These are phyloP conservation scores for Dactylella cylindrospora DNA, from an alignment of 2,329 filamentous ascomycete genomes.

Conservation along the genomic window DNA sequence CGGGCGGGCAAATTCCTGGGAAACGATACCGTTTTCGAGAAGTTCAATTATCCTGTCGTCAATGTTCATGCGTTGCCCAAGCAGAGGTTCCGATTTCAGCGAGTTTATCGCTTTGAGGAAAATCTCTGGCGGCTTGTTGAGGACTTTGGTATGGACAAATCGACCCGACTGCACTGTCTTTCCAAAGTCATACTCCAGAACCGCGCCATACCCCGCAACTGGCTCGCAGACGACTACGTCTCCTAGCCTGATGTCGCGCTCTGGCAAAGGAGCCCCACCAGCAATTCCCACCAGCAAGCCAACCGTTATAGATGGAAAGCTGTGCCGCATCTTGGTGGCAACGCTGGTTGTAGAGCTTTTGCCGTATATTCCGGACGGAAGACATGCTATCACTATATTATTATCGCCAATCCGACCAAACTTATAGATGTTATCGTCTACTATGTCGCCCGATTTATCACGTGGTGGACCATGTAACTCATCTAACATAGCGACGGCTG, in stretches of 20 bases:
- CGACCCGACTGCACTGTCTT: neutral
- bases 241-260: constrained; percentile 2
- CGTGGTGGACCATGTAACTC: too few relatives aligned
- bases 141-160: constrained; percentile 2
- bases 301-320: constrained; percentile 1
- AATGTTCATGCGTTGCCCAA: neutral
- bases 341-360: neutral
- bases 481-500: too few relatives aligned
- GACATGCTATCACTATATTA: constrained; percentile 9
- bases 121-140: constrained; percentile 12
- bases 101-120: constrained; percentile 10
- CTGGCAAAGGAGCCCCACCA: constrained; percentile 4
- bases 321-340: neutral
- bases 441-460: too few relatives aligned
- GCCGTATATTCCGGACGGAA: constrained; percentile 6
- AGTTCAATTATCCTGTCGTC: neutral
- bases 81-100: neutral
- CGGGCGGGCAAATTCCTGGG: neutral
- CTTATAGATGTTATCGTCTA: constrained; percentile 5
- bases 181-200: constrained; percentile 22
- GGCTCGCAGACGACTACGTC: constrained; percentile 16
- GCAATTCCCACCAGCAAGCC: constrained; percentile 18
- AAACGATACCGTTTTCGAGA: neutral
- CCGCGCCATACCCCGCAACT: neutral
- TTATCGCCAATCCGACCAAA: constrained; percentile 1